Evolutionary conservation across 129 eudicot species (phyloP).

Genomic region (Smallanthus sonchifolius): DNA sequence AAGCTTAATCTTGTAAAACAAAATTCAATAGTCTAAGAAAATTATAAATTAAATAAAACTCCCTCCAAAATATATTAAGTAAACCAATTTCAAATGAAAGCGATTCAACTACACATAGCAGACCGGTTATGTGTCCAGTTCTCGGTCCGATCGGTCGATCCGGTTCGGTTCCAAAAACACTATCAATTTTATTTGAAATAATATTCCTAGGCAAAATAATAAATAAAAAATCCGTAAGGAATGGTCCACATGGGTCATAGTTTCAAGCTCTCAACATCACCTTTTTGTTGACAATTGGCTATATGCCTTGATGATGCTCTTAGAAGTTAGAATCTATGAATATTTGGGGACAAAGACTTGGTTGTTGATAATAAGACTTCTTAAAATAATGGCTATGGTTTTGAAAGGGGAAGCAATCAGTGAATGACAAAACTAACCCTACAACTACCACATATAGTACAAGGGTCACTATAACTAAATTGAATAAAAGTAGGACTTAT

Average conservation of each 20-base stretch:
- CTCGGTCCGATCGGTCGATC: no score
- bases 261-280: not conserved
- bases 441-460: constrained; percentile 9
- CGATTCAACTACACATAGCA: no score
- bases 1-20: not conserved
- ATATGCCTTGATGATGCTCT: not conserved
- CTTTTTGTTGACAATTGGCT: not conserved
- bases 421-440: constrained; percentile 11
- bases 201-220: not conserved
- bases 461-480: constrained; percentile 15
- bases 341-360: not conserved
- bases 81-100: no score
- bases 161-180: no score
- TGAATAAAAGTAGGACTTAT: constrained; percentile 9
- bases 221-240: not conserved
- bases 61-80: no score
- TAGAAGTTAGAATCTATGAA: not conserved
- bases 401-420: not conserved
- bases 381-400: not conserved
- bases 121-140: no score
- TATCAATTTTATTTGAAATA: no score
- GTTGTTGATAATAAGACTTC: not conserved
- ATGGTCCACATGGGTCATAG: not conserved
- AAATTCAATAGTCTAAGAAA: no score
- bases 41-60: no score